Conservation (phyloP, 2,329 filamentous ascomycete genomes). For the Cercospora zeina region DNA sequence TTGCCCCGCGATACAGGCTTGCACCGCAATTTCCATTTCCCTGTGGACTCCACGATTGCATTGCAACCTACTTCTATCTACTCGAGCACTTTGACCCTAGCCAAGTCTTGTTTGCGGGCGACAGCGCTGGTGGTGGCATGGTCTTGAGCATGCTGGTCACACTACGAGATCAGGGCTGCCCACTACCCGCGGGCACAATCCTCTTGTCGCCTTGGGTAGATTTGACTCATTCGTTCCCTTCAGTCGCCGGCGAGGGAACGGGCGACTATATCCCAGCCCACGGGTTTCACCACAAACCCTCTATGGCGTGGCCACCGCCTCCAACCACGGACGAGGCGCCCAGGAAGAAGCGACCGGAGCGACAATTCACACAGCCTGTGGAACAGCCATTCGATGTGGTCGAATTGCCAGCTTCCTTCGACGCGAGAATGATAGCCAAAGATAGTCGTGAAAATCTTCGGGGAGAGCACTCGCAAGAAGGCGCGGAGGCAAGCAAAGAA, state of each 20-base stretch:
- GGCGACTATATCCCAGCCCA: constrained; percentile 85
- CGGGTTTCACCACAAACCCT: constrained; percentile 90
- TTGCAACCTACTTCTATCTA: constrained; percentile 84
- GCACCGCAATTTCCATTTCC: constrained; percentile 95
- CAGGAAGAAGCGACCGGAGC: constrained; percentile 21
- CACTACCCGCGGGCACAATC: constrained; percentile 84
- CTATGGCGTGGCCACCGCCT: constrained; percentile 86
- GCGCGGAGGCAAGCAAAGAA: constrained; percentile 21
- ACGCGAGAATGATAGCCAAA: constrained; percentile 18
- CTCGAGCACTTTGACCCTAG: constrained; percentile 72
- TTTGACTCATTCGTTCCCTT: constrained; percentile 92
- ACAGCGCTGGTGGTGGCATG: constrained; percentile 94
- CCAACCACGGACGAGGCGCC: constrained; percentile 66
- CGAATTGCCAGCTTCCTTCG: constrained; percentile 34
- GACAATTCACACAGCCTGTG: constrained; percentile 30
- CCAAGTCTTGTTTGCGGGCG: constrained; percentile 84
- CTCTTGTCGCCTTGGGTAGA: constrained; percentile 96
- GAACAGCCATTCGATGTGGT: constrained; percentile 33
- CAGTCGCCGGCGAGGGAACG: constrained; percentile 69
- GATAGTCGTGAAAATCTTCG: constrained; percentile 24
- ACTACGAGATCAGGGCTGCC: constrained; percentile 77
- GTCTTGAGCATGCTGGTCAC: constrained; percentile 74
- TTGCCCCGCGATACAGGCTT: constrained; percentile 82
- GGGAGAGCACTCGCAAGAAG: constrained; percentile 17
- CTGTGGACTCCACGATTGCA: constrained; percentile 84